Evolutionary conservation across 2,329 filamentous ascomycete genomes (phyloP), one percentile per base, ranked within the genome.

Genomic region (Calonectria crousiana): DNA sequence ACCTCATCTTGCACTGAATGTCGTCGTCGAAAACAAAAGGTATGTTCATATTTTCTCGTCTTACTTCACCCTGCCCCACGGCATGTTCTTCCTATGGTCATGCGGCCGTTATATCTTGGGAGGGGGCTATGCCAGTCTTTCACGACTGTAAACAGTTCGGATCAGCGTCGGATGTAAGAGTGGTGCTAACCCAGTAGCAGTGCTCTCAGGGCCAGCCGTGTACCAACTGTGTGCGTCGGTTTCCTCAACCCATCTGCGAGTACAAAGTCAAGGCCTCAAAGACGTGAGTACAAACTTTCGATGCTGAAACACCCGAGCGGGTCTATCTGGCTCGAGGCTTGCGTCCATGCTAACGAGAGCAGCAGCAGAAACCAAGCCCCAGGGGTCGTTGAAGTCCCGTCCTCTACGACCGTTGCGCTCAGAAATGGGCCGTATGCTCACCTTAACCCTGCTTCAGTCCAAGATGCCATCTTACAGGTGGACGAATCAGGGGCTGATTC

Each of bases 151-250:
- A 28, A 28, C 16, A 38, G 23, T 16, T 41, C 26, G 23, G n/a
- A 20, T 44, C 60, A 38, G 6, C 26, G 18, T 44, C 28, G 32
- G 36, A 53, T 32, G 18, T 28, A 34, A 69, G 44, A 36, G 47
- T 23, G 6, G 14, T 68, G 26, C 74, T 78, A 67, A 79, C 47
- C 41, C 73, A n/a, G 4, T 34, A 23, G 47, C 74, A 90, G 89
- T 91, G 89, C 79, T 89, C 89, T 76, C 88, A 90, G 77, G 86
- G 87, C 32, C 88, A 89, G 36, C 89, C 89, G 18, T 90, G 89
- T 81, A 86, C 86, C 53, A 90, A 90, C 77, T 91, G 89, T 76
- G 82, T 85, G 30, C 86, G 89, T 47, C 85, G 89, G 36, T 90
- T 89, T 74, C 89, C 89, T 0, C 87, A 86, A 67, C 89, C 89